A percentile compares a stretch with the other conserved stretches of the same genome.
Conservation (phyloP, 495 filamentous ascomycete genomes). For the Podospora anserina region DNA sequence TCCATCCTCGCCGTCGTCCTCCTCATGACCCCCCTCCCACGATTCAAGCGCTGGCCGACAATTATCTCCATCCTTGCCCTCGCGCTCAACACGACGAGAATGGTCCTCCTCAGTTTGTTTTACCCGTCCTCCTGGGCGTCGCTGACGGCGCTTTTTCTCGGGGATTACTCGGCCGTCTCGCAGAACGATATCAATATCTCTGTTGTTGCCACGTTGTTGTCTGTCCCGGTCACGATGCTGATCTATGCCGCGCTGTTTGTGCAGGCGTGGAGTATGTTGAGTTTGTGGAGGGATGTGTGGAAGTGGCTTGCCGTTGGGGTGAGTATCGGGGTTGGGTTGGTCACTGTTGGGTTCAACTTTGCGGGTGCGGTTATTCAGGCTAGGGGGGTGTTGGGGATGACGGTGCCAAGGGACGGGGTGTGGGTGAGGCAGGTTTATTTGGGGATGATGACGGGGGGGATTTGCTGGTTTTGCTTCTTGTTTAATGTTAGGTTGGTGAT, state of each 20-base stretch:
- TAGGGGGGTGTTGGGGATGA: slow-evolving; percentile 44
- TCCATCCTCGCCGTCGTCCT: slow-evolving; percentile 64
- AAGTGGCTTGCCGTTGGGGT: slow-evolving; percentile 44
- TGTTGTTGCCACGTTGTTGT: slow-evolving; percentile 52
- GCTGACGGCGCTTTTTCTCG: slow-evolving; percentile 56
- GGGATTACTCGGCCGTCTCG: slow-evolving; percentile 55
- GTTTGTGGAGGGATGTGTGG: slow-evolving; percentile 39
- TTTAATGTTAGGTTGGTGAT: slow-evolving; percentile 69
- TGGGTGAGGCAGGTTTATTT: slow-evolving; percentile 55
- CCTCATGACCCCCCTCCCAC: slow-evolving; percentile 29
- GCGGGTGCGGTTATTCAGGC: slow-evolving; percentile 56
- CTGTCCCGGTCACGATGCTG: slow-evolving; percentile 56
- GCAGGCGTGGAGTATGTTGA: slow-evolving; percentile 67
- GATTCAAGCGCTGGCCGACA: slow-evolving; percentile 23
- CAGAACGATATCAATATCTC: slow-evolving; percentile 47
- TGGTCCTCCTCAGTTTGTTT: slow-evolving; percentile 56
- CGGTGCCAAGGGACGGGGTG: not conserved
- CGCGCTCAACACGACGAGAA: slow-evolving; percentile 57
- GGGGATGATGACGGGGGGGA: slow-evolving; percentile 58
- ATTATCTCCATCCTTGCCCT: slow-evolving; percentile 30
- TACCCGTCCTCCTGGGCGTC: slow-evolving; percentile 57
- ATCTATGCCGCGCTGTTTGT: slow-evolving; percentile 66
- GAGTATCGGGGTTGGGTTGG: slow-evolving; percentile 52
- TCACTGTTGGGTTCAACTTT: slow-evolving; percentile 59
- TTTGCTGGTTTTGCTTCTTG: slow-evolving; percentile 71